Base-by-base conservation (phyloP, 169 alveolate genomes). In the Plasmodium reichenowi region DNA sequence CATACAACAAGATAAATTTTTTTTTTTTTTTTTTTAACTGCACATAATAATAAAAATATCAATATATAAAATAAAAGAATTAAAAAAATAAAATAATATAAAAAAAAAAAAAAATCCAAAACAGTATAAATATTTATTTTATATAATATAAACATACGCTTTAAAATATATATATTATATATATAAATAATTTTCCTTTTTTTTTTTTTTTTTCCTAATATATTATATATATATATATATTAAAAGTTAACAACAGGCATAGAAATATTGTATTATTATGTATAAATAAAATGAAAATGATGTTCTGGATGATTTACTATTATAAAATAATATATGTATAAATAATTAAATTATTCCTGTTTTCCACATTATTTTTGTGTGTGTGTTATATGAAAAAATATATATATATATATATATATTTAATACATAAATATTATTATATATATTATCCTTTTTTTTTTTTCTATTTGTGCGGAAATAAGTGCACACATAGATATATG, bases 401-500 rank as follows among this genome's bases (percentile, higher is more conserved):
- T 32, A 32, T 5, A 32, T 38, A 38, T 38, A 38, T 38, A 38
- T 38, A 38, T 38, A 38, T 38, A 38, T 26, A 26, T 26, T 5
- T 38, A 38, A 38, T 38, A 38, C 47, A 38, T 38, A 38, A 38
- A 38, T 38, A 38, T 5, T 38, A 38, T 38, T 38, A 38, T 38
- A 38, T 38, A 38, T 38, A 38, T 38, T 5, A 38, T 38, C 47
- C 47, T 38, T 38, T 38, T 38, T 38, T 38, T 32, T 38, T 38
- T 38, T 38, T 74, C 54, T 59, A 52, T 48, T 43, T 72, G 71
- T 78, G 89, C 72, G 80, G 64, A 78, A 47, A 59, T 70, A 43
- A 64, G 47, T 78, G 89, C 78, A 66, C 89, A 78, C 76, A 56
- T 66, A 29, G 45, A 22, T 29, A 54, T 62, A 50, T 66, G 89